Conservation (phyloP, 169 alveolate genomes). For the Plasmodium inui region DNA sequence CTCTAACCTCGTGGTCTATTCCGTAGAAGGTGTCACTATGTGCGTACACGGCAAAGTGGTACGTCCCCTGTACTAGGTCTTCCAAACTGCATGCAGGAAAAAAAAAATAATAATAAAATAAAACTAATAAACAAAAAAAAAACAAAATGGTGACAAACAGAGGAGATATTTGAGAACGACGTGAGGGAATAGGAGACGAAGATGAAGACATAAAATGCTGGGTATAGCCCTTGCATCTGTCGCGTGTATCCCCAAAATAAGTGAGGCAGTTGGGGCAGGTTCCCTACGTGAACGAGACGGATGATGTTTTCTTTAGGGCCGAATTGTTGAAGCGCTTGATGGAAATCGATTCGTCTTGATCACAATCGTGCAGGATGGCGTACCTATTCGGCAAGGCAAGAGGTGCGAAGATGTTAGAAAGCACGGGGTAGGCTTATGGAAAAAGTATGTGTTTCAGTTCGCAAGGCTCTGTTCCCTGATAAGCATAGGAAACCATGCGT, state of each 20-base stretch:
- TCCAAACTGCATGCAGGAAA: constrained; percentile 18
- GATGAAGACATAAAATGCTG: neutral
- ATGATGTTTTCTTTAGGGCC: constrained; percentile 25
- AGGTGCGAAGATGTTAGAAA: neutral
- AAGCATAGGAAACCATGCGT: neutral
- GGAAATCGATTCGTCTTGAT: constrained; percentile 47
- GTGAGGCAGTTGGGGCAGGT: neutral
- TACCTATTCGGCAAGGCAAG: neutral
- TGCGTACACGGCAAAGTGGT: constrained; percentile 24
- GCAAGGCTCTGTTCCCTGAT: neutral
- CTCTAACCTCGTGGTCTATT: constrained; percentile 41
- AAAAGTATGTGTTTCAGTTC: neutral
- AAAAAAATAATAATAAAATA: neutral
- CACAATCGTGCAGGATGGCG: constrained; percentile 48
- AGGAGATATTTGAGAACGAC: neutral
- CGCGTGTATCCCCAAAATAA: neutral
- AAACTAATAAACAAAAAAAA: neutral
- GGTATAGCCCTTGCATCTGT: neutral
- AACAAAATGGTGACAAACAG: neutral
- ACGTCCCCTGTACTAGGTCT: constrained; percentile 31
- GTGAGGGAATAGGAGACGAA: neutral
- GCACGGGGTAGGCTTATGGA: neutral
- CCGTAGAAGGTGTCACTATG: constrained; percentile 65
- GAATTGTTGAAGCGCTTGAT: constrained; percentile 31
- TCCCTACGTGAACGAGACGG: constrained; percentile 52